Evolutionary conservation across 1,284 basidiomycete species (phyloP), one percentile per base, ranked within the genome.

Genomic region (Ceratobasidium sp.): DNA sequence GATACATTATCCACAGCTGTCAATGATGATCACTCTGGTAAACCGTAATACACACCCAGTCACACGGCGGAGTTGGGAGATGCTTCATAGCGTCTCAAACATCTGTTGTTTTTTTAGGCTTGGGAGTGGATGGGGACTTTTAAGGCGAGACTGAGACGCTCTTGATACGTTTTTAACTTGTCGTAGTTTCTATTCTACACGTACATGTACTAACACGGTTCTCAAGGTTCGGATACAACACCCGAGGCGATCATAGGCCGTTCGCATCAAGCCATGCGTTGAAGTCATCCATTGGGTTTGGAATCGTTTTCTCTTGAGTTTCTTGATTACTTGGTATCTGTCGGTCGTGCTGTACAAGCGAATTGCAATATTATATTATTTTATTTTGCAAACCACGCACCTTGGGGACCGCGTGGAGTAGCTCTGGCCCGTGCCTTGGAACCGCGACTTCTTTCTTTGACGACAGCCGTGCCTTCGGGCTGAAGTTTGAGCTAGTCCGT

Each of bases 11-110:
- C 15, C 12, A 22, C 45, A 22, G 12, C n/a, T 22, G 64, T 55
- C 52, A 42, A 20, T 54, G 64, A 67, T 67, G 64, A 67, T 67
- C 20, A 67, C 64, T 67, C 64, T 67, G 64, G 64, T 67, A 67
- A 67, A 67, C 64, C 64, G 64, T 55, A 65, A 67, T n/a, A 67
- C 64, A 43, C 64, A 67, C 64, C 64, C 64, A 67, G 52, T 38
- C 22, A 32, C 34, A n/a, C 27, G 22, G 34, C 32, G 54, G 40
- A 56, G 40, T 17, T 56, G 35, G 54, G 22, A 13, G 64, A 55
- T 17, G 52, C 47, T 20, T 34, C 29, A n/a, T 20, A 8, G 29
- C 34, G 29, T 47, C 52, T 52, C 34, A 15, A n/a, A n/a, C n/a
- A 50, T 32, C 27, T 45, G 27, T 67, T 34, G 17, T 20, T 40